Percentiles rank a stretch among this genome's conserved stretches.
phyloP scores from a whole-genome alignment of 352 stramenopile genomes.

The Phytophthora boehmeriae region DNA sequence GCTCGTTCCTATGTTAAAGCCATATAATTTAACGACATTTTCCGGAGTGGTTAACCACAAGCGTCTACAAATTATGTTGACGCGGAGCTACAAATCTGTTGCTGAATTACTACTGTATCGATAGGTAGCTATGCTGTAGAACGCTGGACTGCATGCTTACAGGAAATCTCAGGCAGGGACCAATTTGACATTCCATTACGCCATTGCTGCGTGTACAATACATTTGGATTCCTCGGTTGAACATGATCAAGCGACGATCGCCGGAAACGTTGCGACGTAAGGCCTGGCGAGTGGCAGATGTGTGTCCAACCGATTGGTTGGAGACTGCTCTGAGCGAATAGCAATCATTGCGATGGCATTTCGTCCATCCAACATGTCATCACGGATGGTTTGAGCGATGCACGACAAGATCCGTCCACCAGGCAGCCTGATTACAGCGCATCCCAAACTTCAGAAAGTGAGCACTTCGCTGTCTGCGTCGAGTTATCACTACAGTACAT shows the following conservation, averaged over 20 bases:
- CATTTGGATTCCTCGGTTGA: too few species aligned
- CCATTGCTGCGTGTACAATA: not conserved
- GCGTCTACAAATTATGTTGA: too few species aligned
- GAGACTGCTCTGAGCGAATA: not conserved
- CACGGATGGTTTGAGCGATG: not conserved
- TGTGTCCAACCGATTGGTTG: not conserved
- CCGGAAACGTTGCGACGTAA: not conserved
- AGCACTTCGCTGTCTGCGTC: not conserved
- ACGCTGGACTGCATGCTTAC: too few species aligned
- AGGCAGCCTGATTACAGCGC: constrained; percentile 24
- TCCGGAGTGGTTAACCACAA: not conserved
- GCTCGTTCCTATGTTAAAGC: too few species aligned
- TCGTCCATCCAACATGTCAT: constrained; percentile 35
- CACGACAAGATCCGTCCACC: constrained; percentile 1
- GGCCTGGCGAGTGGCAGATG: not conserved
- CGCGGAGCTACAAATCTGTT: too few species aligned
- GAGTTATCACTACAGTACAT: too few species aligned
- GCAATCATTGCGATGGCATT: constrained; percentile 13
- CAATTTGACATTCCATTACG: too few species aligned
- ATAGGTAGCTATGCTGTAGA: too few species aligned
- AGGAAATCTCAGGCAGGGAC: too few species aligned
- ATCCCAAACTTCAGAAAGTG: constrained; percentile 38
- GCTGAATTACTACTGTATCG: too few species aligned
- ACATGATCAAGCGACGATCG: not conserved
- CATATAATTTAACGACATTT: constrained; percentile 21